Evolutionary conservation across 179 eudicot genomes (phyloP), one percentile per base, ranked within the genome.

Genomic region (Heliamphora pulchella): DNA sequence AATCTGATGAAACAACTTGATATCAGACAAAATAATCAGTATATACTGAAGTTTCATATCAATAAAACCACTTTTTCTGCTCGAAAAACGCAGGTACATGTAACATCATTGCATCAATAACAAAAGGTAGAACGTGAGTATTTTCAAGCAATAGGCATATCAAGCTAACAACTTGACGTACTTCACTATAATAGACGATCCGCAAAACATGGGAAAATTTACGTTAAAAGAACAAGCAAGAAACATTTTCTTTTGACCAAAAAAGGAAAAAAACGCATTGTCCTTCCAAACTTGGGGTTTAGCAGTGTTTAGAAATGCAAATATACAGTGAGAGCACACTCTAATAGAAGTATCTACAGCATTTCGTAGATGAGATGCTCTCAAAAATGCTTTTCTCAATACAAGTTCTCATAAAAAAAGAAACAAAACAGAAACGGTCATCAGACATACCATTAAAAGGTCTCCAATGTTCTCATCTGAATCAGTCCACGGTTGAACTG

Each of bases 401-500:
- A 7, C 55, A 57, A 5, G 7, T 8, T 18, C 65, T 9, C 70
- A 0, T 43, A 50, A 59, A 31, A 15, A 17, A 13, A 53, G 2
- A 48, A 83, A 77, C 31, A 65, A 77, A 64, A 1, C 39, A 55
- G 51, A 55, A 74, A 65, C 57, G 57, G 47, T 51, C 39, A 59
- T 22, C 70, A 31, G 51, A 44, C 88, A 83, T 89, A 96, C 99
- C 99, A 96, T 94, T 80, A 96, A 84, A 80, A 96, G 91, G 84
- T 94, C 91, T 67, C 98, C 99, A 75, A 94, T 90, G 85, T 92
- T 94, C 50, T 90, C 97, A 76, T 96, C 96, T 67, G 97, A 92
- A 82, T 83, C 90, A 67, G 79, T 80, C 99, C 99, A 96, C 65
- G 99, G 99, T 65, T 83, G 88, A 77, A 89, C 69, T 17, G 93